phyloP scores from a whole-genome alignment of 1,284 basidiomycete species.

The Heliocybe sulcata region DNA sequence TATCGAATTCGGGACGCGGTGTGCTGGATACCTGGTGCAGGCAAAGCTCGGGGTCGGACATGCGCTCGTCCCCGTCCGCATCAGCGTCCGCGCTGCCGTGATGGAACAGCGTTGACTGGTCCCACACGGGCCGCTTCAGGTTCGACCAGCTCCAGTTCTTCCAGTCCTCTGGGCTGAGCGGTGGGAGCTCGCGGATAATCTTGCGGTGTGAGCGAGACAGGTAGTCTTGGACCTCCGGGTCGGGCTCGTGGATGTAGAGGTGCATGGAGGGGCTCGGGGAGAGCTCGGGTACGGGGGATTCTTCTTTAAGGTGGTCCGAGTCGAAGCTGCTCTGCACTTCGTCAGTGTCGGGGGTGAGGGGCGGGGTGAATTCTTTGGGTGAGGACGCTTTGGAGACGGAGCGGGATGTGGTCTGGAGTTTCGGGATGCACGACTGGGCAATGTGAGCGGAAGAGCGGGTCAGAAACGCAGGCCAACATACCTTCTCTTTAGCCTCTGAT shows the following conservation, averaged over 20 bases:
- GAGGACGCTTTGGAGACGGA: slow-evolving; percentile 4
- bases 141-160: slow-evolving; percentile 17
- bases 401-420: neutral
- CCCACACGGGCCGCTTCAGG: slow-evolving; percentile 14
- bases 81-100: neutral
- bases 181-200: slow-evolving; percentile 9
- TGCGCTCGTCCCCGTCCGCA: neutral
- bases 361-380: slow-evolving; percentile 11
- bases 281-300: slow-evolving; percentile 2
- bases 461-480: slow-evolving; percentile 1
- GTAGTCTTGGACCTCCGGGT: slow-evolving; percentile 16
- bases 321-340: slow-evolving; percentile 9
- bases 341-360: slow-evolving; percentile 31
- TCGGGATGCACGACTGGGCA: neutral
- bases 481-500: slow-evolving; percentile 12
- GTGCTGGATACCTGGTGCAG: neutral
- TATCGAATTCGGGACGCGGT: neutral
- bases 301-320: slow-evolving; percentile 5
- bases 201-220: slow-evolving; percentile 15
- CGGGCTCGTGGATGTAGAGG: slow-evolving; percentile 8
- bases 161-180: slow-evolving; percentile 13
- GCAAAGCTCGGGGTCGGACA: neutral
- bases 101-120: neutral
- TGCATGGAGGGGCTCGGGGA: neutral
- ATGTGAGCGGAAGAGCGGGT: neutral